Evolutionary conservation across 345 rosid species (phyloP).

Genomic region (Eucalyptus sp.): DNA sequence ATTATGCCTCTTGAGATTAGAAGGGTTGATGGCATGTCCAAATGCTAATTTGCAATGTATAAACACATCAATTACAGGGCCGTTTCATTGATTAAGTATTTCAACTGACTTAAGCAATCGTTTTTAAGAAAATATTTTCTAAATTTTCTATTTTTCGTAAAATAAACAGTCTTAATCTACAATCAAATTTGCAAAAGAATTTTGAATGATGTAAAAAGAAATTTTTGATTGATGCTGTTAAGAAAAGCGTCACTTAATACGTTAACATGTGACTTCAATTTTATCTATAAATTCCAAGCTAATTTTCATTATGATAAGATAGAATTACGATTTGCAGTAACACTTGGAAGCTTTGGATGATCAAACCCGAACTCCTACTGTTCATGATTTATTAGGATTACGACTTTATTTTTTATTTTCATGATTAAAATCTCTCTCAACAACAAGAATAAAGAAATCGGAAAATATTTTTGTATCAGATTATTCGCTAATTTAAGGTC

Average conservation of each 20-base stretch:
- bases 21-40: not conserved
- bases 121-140: too few relatives aligned
- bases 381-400: not conserved
- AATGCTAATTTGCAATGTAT: not conserved
- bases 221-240: not conserved
- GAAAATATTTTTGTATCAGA: not conserved
- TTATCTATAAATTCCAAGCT: not conserved
- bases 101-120: too few relatives aligned
- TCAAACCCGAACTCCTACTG: not conserved
- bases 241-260: not conserved
- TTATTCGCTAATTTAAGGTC: not conserved
- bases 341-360: fast-evolving
- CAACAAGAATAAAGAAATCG: not conserved
- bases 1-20: not conserved
- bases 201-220: not conserved
- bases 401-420: too few relatives aligned
- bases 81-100: not conserved
- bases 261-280: too few relatives aligned
- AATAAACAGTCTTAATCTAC: too few relatives aligned
- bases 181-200: not conserved
- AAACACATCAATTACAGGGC: not conserved
- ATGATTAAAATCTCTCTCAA: not conserved
- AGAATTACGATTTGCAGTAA: not conserved
- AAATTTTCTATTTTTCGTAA: too few relatives aligned
- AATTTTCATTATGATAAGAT: not conserved